Evolutionary conservation across 345 rosid species (phyloP).

Genomic region (Citropsis articulata): DNA sequence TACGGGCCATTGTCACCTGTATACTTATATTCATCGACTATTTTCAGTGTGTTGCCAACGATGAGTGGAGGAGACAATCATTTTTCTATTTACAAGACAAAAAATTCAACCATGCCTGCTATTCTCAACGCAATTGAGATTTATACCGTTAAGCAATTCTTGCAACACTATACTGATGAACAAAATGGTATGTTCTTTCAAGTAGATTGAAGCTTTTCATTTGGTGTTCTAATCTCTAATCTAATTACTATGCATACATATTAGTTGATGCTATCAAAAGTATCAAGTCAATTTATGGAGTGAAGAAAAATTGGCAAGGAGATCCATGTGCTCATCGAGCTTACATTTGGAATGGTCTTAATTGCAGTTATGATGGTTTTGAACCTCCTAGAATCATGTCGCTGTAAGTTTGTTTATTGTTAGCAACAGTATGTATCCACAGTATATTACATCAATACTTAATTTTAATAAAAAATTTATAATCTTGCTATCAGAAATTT

Average conservation of each 20-base stretch:
- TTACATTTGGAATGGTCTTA: conserved; percentile 29
- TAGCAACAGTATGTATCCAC: too few relatives aligned
- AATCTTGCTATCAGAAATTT: conserved; percentile 16
- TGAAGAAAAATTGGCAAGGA: conserved; percentile 37
- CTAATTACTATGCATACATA: background rate
- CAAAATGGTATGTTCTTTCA: conserved; percentile 30
- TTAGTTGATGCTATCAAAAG: conserved; percentile 28
- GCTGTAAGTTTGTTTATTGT: conserved; percentile 18
- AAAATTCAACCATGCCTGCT: conserved; percentile 45
- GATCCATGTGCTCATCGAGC: conserved; percentile 38
- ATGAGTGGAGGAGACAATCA: conserved; percentile 23
- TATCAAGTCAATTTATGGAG: conserved; percentile 19
- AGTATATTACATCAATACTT: too few relatives aligned
- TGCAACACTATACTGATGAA: conserved; percentile 25
- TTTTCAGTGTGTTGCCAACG: conserved; percentile 8
- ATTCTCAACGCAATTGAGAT: conserved; percentile 36
- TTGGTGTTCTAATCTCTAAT: background rate
- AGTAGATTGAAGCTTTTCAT: background rate
- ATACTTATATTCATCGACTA: conserved; percentile 19
- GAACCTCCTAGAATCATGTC: conserved; percentile 24
- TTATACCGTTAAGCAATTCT: conserved; percentile 24
- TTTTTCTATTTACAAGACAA: conserved; percentile 5
- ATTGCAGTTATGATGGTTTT: conserved; percentile 19
- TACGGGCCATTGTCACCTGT: conserved; percentile 34
- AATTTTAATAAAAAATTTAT: background rate